phyloP scores from a whole-genome alignment of 1,284 basidiomycete species.

The Fomitopsis palustris region DNA sequence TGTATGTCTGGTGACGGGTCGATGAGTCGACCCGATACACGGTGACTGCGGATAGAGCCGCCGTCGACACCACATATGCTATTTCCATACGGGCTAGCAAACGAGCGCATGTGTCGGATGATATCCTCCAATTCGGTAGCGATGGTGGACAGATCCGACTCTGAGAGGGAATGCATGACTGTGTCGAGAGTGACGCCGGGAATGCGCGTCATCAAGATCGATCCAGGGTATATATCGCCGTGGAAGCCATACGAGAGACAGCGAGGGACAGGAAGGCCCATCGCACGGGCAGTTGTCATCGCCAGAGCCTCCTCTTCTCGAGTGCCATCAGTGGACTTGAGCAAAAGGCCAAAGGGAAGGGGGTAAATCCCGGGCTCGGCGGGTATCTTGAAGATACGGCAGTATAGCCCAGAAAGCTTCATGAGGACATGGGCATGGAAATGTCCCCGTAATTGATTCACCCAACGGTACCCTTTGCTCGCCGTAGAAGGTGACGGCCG shows the following conservation, averaged over 20 bases:
- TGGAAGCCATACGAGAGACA: constrained; percentile 12
- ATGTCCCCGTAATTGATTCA: not conserved
- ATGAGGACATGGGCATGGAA: not conserved
- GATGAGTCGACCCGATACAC: constrained; percentile 4
- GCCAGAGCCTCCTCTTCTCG: constrained; percentile 15
- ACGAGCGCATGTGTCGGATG: constrained; percentile 10
- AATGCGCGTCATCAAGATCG: constrained; percentile 14
- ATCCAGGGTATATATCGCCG: not conserved
- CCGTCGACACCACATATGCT: constrained; percentile 13
- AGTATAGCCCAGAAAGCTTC: not conserved
- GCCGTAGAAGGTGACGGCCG: no score
- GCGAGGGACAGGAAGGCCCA: constrained; percentile 15
- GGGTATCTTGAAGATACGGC: not conserved
- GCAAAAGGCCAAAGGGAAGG: not conserved
- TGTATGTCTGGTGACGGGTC: constrained; percentile 2
- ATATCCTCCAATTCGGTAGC: constrained; percentile 4
- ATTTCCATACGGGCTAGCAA: constrained; percentile 7
- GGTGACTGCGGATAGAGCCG: not conserved
- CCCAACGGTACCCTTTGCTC: not conserved
- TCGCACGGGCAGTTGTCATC: constrained; percentile 14
- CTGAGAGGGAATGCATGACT: not conserved
- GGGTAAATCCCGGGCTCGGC: not conserved
- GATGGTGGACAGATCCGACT: constrained; percentile 6
- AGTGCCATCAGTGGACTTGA: not conserved
- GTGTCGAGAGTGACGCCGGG: not conserved